Base-by-base conservation (phyloP, 768 basidiomycete genomes). In the Termitomyces sp. region DNA sequence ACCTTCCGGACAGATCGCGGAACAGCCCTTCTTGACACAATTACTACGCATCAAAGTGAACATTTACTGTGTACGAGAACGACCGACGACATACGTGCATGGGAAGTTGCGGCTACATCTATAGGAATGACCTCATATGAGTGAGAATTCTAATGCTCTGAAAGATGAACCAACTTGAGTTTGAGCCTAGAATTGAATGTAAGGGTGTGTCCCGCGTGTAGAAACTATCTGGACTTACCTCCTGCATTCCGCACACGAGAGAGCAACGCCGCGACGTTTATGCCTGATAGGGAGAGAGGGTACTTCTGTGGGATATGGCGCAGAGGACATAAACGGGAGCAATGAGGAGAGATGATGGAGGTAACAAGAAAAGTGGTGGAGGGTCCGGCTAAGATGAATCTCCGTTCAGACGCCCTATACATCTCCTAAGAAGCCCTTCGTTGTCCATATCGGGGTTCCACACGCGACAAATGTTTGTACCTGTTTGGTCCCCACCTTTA, bases 161-260 rank as follows among this genome's bases (percentile, higher is more conserved):
- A 56, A 43, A 55, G 50, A 51, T 8, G 52, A 59, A 73, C 78
- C 64, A 70, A 86, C 85, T 85, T 86, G 62, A 88, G 77, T 70
- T 88, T 88, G 58, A 88, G 75, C 63, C 87, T 88, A 65, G 34
- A 60, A 39, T 55, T 60, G 57, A 58, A 54, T 54, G 50, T 48
- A 56, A 64, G 42, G 52, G 52, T 58, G 45, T 53, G 53, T 26
- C 36, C 44, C 47, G 63, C 52, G 48, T 55, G 53, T 24, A 58
- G 61, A 58, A 48, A 64, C 50, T 40, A 40, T 16, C 53, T 58
- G 39, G 9, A 55, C 71, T 55, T 56, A 86, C 85, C 87, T 80
- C 66, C 87, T 77, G 73, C 87, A 88, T 70, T 88, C 87, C 7
- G 85, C 85, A 70, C 87, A 88, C 1, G 83, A 85, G 12, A 86